phyloP scores from a whole-genome alignment of 179 eudicot genomes.

The Sideroxylon spinosum region DNA sequence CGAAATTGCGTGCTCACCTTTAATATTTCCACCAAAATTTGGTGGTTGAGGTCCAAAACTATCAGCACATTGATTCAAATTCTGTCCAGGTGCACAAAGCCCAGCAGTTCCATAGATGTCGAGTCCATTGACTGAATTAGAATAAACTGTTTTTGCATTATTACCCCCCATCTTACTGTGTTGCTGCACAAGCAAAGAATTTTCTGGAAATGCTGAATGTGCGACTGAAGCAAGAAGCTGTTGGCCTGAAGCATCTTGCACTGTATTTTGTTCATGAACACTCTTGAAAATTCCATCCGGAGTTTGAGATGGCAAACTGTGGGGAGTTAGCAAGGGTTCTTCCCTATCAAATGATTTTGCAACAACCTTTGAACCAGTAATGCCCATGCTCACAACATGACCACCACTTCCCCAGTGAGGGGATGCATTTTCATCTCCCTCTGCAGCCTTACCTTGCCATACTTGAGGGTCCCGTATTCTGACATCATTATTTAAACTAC shows the following conservation, averaged over 20 bases:
- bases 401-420: background rate
- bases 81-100: slow-evolving; percentile 32
- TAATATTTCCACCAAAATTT: slow-evolving; percentile 18
- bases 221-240: slow-evolving; percentile 23
- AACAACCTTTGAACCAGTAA: slow-evolving; percentile 16
- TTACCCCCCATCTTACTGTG: slow-evolving; percentile 21
- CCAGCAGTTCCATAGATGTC: slow-evolving; percentile 11
- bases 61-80: slow-evolving; percentile 25
- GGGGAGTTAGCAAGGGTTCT: background rate
- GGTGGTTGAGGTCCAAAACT: slow-evolving; percentile 19
- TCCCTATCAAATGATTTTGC: slow-evolving; percentile 16
- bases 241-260: slow-evolving; percentile 27
- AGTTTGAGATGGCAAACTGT: slow-evolving; percentile 16
- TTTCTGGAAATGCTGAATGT: slow-evolving; percentile 30
- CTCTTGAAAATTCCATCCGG: slow-evolving; percentile 16
- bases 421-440: slow-evolving; percentile 17
- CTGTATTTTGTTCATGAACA: slow-evolving; percentile 10
- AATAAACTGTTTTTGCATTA: slow-evolving; percentile 7
- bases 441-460: slow-evolving; percentile 29
- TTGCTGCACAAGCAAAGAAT: slow-evolving; percentile 30
- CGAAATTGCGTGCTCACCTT: slow-evolving; percentile 20
- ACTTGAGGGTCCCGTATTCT: slow-evolving; percentile 20
- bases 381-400: slow-evolving; percentile 13
- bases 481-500: background rate
- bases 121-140: slow-evolving; percentile 12